Conservation (phyloP, 148 eudicot genomes). For the Rhododendron henanense region DNA sequence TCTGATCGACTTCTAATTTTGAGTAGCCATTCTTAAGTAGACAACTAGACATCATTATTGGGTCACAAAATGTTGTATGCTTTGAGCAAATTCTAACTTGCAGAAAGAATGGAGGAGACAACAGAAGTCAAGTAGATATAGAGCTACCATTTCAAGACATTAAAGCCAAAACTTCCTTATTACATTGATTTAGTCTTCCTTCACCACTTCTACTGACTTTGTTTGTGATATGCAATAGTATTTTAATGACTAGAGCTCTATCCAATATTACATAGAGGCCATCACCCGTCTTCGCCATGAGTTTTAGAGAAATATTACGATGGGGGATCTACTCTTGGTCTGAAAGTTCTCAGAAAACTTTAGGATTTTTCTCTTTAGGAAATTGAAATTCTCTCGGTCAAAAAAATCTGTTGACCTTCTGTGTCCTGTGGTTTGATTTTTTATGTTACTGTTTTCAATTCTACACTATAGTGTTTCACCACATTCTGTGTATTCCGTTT, state of each 20-base stretch:
- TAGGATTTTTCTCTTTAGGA: neutral
- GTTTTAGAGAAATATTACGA: neutral
- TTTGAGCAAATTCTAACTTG: neutral
- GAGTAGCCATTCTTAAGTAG: neutral
- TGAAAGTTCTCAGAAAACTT: neutral
- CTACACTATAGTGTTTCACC: neutral
- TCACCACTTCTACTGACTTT: neutral
- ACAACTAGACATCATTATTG: neutral
- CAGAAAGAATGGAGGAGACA: slow-evolving; percentile 1
- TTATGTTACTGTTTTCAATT: neutral
- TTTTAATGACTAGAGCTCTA: neutral
- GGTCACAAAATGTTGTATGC: neutral
- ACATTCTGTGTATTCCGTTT: neutral
- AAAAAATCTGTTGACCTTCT: neutral
- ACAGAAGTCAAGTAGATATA: neutral
- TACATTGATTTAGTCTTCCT: neutral
- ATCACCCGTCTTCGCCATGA: neutral
- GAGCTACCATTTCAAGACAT: neutral
- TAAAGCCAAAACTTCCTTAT: neutral
- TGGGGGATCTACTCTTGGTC: neutral
- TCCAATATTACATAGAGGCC: neutral
- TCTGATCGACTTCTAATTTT: neutral
- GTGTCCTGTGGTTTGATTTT: neutral
- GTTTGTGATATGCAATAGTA: neutral
- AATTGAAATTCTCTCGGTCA: neutral